Evolutionary conservation across 768 basidiomycete species (phyloP).

Genomic region (Tylopilus rubrobrunneus): DNA sequence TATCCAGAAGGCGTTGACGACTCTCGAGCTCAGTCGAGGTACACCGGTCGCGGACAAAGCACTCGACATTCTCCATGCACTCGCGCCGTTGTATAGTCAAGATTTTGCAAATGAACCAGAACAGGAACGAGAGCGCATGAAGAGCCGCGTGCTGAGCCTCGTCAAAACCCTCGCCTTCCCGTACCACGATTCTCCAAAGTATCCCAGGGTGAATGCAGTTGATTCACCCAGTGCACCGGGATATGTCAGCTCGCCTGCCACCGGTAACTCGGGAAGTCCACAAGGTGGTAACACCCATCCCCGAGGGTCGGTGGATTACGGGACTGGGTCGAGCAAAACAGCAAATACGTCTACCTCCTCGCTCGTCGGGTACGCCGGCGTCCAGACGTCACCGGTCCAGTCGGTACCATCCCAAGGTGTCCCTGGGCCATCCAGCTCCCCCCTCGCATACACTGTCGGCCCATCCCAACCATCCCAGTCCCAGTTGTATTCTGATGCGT

Average conservation of each 20-base stretch:
- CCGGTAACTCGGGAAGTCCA: constrained; percentile 57
- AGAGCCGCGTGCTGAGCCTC: constrained; percentile 55
- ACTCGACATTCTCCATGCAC: constrained; percentile 62
- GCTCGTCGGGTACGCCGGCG: constrained; percentile 22
- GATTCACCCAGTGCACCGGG: constrained; percentile 47
- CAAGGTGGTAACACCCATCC: constrained; percentile 24
- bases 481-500: constrained; percentile 24
- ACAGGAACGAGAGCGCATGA: constrained; percentile 56
- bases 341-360: constrained; percentile 22
- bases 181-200: constrained; percentile 65
- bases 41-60: constrained; percentile 72
- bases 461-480: constrained; percentile 21
- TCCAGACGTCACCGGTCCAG: constrained; percentile 23
- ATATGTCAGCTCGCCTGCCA: constrained; percentile 50
- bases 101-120: constrained; percentile 51
- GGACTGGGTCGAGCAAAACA: constrained; percentile 17
- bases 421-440: constrained; percentile 18
- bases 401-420: constrained; percentile 19
- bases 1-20: constrained; percentile 63
- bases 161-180: constrained; percentile 79
- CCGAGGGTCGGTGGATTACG: constrained; percentile 27
- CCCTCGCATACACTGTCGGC: constrained; percentile 22
- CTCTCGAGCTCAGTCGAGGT: constrained; percentile 62
- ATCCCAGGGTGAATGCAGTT: constrained; percentile 43
- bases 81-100: constrained; percentile 69